Conservation (phyloP, 495 filamentous ascomycete genomes). For the Pyrenula massariospora region DNA sequence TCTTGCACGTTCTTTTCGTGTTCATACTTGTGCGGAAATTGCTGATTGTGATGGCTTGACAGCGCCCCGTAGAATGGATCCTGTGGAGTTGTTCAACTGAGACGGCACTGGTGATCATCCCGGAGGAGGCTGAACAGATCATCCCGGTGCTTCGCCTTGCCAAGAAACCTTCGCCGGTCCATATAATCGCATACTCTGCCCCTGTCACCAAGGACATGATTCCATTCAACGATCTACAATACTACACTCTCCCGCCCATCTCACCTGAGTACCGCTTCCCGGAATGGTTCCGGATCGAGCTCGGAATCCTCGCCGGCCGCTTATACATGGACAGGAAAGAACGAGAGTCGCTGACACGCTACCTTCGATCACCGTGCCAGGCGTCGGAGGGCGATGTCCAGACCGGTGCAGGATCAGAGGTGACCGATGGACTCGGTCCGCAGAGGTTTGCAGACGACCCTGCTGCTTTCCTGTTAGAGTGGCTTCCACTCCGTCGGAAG, state of each 20-base stretch:
- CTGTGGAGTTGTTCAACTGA: conserved; percentile 21
- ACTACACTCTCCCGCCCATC: conserved; percentile 34
- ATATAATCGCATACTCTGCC: conserved; percentile 40
- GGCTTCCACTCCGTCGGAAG: neutral
- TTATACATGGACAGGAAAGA: neutral
- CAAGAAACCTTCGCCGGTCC: conserved; percentile 5
- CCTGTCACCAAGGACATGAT: conserved; percentile 42
- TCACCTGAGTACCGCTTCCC: conserved; percentile 19
- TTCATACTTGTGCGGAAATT: too few relatives aligned
- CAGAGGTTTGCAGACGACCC: neutral
- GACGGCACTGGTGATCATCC: conserved; percentile 36
- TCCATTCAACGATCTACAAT: conserved; percentile 34
- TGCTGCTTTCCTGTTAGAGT: neutral
- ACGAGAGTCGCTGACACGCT: neutral
- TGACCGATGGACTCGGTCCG: neutral
- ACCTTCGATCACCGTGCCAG: neutral
- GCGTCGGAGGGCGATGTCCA: neutral
- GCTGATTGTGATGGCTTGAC: too few relatives aligned
- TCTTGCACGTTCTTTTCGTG: too few relatives aligned
- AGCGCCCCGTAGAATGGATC: conserved; percentile 40
- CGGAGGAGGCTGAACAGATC: conserved; percentile 40
- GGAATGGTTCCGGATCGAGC: conserved; percentile 34
- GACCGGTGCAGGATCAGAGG: neutral
- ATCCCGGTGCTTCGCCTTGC: conserved; percentile 24
- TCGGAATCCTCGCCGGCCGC: conserved; percentile 19